Conservation (phyloP, 1,139 yeast genomes). For the Scheffersomyces segobiensis region DNA sequence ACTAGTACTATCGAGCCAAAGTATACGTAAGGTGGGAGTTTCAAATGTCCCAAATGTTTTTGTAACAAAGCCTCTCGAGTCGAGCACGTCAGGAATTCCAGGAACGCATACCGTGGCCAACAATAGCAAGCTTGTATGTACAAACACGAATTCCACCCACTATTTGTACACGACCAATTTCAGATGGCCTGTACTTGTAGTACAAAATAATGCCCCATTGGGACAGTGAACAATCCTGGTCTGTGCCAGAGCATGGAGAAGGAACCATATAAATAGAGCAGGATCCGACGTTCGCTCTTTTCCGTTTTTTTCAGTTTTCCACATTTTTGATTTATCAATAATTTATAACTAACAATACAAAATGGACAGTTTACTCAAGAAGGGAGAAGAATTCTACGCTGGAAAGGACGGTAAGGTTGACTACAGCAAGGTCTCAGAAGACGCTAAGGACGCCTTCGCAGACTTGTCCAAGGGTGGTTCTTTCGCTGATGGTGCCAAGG, state of each 20-base stretch:
- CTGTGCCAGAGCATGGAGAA: not conserved
- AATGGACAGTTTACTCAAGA: slow-evolving; percentile 33
- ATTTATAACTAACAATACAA: slow-evolving; percentile 1
- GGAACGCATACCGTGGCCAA: not conserved
- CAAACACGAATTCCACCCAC: not conserved
- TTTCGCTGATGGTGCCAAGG: slow-evolving; percentile 33
- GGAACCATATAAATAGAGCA: not conserved
- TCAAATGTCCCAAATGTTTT: not conserved
- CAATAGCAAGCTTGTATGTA: not conserved
- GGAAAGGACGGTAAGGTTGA: slow-evolving; percentile 15
- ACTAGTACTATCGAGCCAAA: no score
- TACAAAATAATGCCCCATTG: not conserved
- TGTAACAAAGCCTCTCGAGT: not conserved
- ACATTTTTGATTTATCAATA: not conserved
- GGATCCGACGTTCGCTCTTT: not conserved
- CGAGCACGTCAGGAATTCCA: not conserved
- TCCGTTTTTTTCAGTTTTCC: not conserved
- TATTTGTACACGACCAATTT: not conserved
- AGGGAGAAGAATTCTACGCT: slow-evolving; percentile 19
- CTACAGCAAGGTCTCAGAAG: slow-evolving; percentile 24
- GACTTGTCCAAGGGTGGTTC: slow-evolving; percentile 33
- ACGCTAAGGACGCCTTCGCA: slow-evolving; percentile 35
- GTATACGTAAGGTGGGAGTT: not conserved
- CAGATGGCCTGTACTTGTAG: not conserved
- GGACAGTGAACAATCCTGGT: not conserved